phyloP scores from a whole-genome alignment of 192 early-diverging fungal genomes.

The Backusella tuberculispora region DNA sequence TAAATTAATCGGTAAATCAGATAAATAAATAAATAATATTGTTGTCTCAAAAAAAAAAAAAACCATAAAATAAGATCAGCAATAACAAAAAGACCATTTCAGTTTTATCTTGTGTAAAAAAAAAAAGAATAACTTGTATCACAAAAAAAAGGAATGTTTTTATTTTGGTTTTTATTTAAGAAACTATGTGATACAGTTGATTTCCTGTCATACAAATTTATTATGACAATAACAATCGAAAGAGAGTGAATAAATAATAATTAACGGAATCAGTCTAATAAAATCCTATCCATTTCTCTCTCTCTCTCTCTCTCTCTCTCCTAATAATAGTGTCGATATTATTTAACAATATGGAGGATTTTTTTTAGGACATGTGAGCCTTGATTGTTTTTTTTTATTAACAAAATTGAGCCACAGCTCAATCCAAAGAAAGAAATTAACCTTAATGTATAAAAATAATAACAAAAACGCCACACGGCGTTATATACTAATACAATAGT shows the following conservation, averaged over 20 bases:
- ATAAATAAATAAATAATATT: background rate
- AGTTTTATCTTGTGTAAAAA: too few relatives aligned
- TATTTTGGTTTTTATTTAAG: background rate
- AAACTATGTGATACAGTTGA: background rate
- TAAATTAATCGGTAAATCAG: background rate
- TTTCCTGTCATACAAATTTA: background rate
- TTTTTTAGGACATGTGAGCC: too few relatives aligned
- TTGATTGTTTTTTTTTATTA: too few relatives aligned
- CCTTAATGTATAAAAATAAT: background rate
- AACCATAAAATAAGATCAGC: background rate
- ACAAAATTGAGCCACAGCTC: background rate
- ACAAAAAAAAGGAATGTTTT: background rate
- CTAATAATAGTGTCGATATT: too few relatives aligned
- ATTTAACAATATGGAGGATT: too few relatives aligned
- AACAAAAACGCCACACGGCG: slow-evolving; percentile 6
- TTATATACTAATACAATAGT: background rate
- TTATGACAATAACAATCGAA: background rate
- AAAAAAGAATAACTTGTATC: background rate
- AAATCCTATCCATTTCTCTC: too few relatives aligned
- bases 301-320: too few relatives aligned
- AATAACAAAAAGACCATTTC: background rate
- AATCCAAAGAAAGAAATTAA: background rate
- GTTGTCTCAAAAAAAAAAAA: background rate
- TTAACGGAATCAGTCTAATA: too few relatives aligned
- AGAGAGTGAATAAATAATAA: too few relatives aligned